A percentile compares a stretch with the other conserved stretches of the same genome.
Conservation (phyloP, 805 yeast genomes). For the Priceomyces fermenticarens region DNA sequence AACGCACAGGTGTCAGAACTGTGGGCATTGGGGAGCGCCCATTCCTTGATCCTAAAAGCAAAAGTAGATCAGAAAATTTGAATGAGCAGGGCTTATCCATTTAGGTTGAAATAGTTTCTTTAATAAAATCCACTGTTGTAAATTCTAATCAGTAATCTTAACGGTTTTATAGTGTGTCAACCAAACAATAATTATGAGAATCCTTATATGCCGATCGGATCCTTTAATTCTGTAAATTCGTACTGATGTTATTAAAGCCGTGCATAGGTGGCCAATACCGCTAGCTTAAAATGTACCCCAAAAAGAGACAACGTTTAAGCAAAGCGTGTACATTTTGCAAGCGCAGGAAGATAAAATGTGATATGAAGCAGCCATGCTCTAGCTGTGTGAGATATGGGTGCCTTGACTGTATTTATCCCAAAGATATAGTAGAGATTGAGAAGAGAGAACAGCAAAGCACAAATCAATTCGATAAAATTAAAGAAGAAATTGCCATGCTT, state of each 20-base stretch:
- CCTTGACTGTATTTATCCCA: not conserved
- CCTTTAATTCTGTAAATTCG: too few relatives aligned
- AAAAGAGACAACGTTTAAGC: not conserved
- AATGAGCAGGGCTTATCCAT: constrained; percentile 1
- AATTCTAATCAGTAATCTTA: too few relatives aligned
- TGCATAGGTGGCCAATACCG: too few relatives aligned
- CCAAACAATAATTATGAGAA: too few relatives aligned
- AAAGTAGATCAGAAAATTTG: constrained; percentile 6
- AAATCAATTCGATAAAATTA: not conserved
- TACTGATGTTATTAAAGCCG: too few relatives aligned
- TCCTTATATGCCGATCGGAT: too few relatives aligned
- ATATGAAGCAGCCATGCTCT: constrained; percentile 1
- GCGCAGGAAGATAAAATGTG: not conserved
- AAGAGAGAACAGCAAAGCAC: not conserved
- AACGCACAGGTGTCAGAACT: constrained; percentile 9
- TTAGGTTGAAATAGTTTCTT: not conserved
- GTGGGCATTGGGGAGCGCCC: constrained; percentile 10
- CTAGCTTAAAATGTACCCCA: not conserved
- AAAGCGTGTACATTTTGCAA: not conserved
- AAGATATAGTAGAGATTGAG: not conserved
- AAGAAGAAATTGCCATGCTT: not conserved
- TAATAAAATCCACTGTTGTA: too few relatives aligned
- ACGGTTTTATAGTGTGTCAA: too few relatives aligned
- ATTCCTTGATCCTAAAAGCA: constrained; percentile 5
- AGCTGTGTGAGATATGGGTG: not conserved